Evolutionary conservation across 2,329 filamentous ascomycete species (phyloP).

Genomic region (Hortaea sp.): DNA sequence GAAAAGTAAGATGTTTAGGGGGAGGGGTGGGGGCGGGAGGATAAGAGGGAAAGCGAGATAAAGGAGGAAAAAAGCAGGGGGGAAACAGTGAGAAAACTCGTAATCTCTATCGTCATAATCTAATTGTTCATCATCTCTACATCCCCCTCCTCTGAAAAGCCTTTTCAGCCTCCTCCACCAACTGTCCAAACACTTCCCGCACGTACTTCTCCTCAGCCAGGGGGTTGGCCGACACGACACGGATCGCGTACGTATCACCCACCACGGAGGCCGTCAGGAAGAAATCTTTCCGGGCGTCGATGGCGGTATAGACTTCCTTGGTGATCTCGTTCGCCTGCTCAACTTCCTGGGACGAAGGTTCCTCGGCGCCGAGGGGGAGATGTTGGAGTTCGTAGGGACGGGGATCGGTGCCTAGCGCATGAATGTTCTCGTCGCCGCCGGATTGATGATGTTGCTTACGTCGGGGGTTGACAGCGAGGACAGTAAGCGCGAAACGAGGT

Average conservation of each 20-base stretch:
- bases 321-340: conserved; percentile 58
- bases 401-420: conserved; percentile 7
- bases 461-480: conserved; percentile 54
- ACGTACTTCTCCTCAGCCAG: conserved; percentile 64
- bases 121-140: no score
- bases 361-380: conserved; percentile 18
- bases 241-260: conserved; percentile 64
- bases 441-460: conserved; percentile 18
- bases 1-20: no score
- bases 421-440: conserved; percentile 15
- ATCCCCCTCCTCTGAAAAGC: conserved; percentile 24
- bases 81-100: no score
- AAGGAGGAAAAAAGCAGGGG: no score
- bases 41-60: no score
- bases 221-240: conserved; percentile 65
- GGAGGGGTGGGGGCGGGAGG: no score
- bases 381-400: conserved; percentile 21
- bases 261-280: conserved; percentile 74
- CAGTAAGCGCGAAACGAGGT: conserved; percentile 69
- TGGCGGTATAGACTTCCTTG: conserved; percentile 61
- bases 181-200: conserved; percentile 59
- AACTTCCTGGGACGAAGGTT: conserved; percentile 28
- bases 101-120: no score
- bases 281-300: conserved; percentile 66
- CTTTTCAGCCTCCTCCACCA: conserved; percentile 56